Evolutionary conservation across 2,329 filamentous ascomycete species (phyloP), one percentile per base, ranked within the genome.

Genomic region (Scytalidium lignicola): DNA sequence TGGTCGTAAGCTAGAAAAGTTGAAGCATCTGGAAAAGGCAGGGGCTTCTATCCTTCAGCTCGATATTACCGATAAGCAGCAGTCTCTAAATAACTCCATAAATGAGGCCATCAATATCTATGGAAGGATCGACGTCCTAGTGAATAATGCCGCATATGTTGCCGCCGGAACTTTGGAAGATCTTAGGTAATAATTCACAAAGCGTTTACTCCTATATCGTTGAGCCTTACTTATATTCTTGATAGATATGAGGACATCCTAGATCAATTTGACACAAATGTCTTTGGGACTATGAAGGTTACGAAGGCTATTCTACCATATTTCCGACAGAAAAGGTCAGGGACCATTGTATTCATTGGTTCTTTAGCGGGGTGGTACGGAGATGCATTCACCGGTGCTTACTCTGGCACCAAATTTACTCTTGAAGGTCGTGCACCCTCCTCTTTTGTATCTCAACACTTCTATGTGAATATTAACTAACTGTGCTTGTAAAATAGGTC

Each of bases 251-350:
- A 48, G 42, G 41, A 46, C 12, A 18, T 44, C 15, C 19, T 43
- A 2, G 43, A 13, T 20, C 44, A 45, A 15, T 78, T 78, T 61
- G 69, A 74, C 59, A 76, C 75, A 23, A 81, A 81, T 50, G 74
- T 80, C 40, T 74, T 79, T 53, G 77, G 76, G 3, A 62, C 65
- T 13, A 61, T 77, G 46, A 78, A 74, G 50, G 69, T 76, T 1
- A 67, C 70, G 32, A 70, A 72, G 10, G 74, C 74, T 0, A 67
- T 72, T 12, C 60, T 78, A 0, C 74, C 75, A 0, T 61, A 67
- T 18, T 65, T 80, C 57, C 70, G 76, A 20, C 55, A 59, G 12
- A 68, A 66, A 3, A 49, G 59, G 1, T 62, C 64, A 2, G 71
- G 74, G 6, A 67, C 66, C 17, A 15, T 53, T 10, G 54, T 56